phyloP scores from a whole-genome alignment of 2,329 filamentous ascomycete genomes.

The Diplodia seriata region DNA sequence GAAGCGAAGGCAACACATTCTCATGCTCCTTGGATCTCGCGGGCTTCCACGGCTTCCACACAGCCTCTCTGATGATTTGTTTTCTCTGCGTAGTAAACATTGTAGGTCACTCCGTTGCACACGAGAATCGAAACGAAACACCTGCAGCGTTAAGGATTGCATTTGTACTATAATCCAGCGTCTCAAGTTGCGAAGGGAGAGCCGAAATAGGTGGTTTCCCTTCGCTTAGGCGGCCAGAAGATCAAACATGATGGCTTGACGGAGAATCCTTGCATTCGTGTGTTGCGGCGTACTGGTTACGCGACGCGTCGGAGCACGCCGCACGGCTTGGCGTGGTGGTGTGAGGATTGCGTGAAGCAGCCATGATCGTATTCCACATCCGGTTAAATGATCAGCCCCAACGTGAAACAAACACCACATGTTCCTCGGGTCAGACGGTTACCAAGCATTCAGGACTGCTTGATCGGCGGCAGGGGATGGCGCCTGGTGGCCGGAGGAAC shows the following conservation, averaged over 20 bases:
- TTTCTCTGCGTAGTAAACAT: conserved; percentile 12
- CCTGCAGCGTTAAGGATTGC: conserved; percentile 7
- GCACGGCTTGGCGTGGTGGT: conserved; percentile 13
- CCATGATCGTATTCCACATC: conserved; percentile 13
- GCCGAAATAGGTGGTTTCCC: conserved; percentile 13
- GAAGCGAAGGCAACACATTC: conserved; percentile 16
- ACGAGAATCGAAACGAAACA: conserved; percentile 10
- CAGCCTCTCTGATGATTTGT: conserved; percentile 1
- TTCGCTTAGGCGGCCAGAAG: conserved; percentile 17
- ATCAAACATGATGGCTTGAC: conserved; percentile 16
- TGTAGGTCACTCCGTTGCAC: conserved; percentile 2
- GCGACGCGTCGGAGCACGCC: conserved; percentile 19
- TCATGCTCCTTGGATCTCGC: conserved; percentile 18
- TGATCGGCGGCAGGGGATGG: background rate
- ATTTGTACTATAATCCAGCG: conserved; percentile 15
- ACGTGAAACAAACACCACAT: conserved; percentile 15
- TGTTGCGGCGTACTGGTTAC: background rate
- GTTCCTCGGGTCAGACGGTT: background rate
- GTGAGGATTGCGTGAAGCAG: conserved; percentile 25
- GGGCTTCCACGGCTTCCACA: conserved; percentile 20
- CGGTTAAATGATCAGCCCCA: conserved; percentile 13
- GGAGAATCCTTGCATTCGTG: background rate
- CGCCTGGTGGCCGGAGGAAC: background rate
- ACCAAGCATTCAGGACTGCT: background rate
- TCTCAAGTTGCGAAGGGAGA: conserved; percentile 3